A percentile compares a stretch with the other conserved stretches of the same genome.
These are phyloP conservation scores for Beauveria brongniartii DNA, from an alignment of 2,329 filamentous ascomycete species.

Conservation along the genomic window DNA sequence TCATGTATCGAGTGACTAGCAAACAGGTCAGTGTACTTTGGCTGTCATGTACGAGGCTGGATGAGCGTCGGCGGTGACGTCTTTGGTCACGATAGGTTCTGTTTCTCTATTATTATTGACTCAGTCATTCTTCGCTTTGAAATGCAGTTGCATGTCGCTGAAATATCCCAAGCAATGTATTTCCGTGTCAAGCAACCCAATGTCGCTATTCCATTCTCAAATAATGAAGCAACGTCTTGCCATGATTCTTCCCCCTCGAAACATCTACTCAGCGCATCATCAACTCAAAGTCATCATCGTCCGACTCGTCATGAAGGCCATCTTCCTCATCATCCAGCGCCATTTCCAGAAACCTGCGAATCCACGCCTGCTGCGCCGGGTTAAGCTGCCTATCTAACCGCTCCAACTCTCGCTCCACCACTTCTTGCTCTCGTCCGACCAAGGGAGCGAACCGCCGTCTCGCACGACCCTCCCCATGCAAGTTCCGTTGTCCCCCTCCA, in stretches of 20 bases:
- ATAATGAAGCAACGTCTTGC: neutral
- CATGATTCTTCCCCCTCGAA: neutral
- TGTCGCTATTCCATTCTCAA: neutral
- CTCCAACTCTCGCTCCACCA: neutral
- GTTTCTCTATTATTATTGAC: too few species aligned
- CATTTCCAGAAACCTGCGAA: slow-evolving; percentile 46
- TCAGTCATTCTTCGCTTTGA: neutral
- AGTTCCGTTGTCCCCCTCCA: neutral
- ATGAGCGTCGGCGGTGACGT: too few species aligned
- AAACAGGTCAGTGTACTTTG: too few species aligned
- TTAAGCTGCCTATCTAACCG: slow-evolving; percentile 28
- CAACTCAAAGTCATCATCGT: slow-evolving; percentile 22
- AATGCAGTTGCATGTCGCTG: neutral
- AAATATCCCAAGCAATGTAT: neutral
- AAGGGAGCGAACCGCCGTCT: slow-evolving; percentile 14
- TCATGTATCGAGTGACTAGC: too few species aligned
- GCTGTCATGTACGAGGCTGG: too few species aligned
- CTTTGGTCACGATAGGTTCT: too few species aligned
- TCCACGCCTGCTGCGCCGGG: slow-evolving; percentile 42
- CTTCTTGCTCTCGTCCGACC: slow-evolving; percentile 9
- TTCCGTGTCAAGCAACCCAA: neutral
- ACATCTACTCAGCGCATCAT: slow-evolving; percentile 12
- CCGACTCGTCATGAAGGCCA: slow-evolving; percentile 35
- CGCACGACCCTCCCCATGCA: neutral
- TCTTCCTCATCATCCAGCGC: slow-evolving; percentile 47